Base-by-base conservation (phyloP, 1,139 yeast species). In the Yamadazyma songkhlaensis region DNA sequence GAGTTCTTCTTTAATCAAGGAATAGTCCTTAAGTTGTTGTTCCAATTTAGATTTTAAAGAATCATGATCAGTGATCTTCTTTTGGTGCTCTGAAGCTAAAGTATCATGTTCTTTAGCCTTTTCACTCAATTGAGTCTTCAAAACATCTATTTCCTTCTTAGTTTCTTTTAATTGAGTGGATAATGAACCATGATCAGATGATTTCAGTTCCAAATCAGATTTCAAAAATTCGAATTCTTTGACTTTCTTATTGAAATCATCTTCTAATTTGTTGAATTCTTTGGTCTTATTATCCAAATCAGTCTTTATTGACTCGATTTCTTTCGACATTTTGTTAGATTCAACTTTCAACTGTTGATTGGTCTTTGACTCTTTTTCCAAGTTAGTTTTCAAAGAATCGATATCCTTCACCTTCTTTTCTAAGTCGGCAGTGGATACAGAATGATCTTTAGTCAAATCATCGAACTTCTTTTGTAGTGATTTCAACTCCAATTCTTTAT, bases 391-490 rank as follows among this genome's bases (percentile, higher is more conserved):
- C 9, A 22, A 12, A 3, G 14, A 6, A 9, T 31, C 21, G 11
- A n/a, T 10, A 11, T 15, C 31, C 3, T 29, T 22, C 9, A 17
- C 11, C 13, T 22, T 12, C 17, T 32, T 25, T 6, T 25, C 31
- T 20, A 31, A 31, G 8, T 25, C 25, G 3, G 11, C 27, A 13
- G 32, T 37, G 9, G 32, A 26, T 25, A 22, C 8, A 14, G 29
- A 24, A 11, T 26, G 25, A 11, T 30, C 31, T 10, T 25, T 29
- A 8, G 15, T 11, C 9, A 35, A 21, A 10, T 25, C 25, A 3
- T 31, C 29, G 8, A 31, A 31, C 8, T 12, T 12, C 17, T 35
- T 24, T 11, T 31, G 24, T 20, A 24, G n/a, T 3, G 32, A 4
- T 12, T 31, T 26, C 7, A 31, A 29, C 14, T 31, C 31, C 3